These are phyloP conservation scores for Gentiana dahurica DNA, from an alignment of 257 asterid genomes.

Conservation along the genomic window DNA sequence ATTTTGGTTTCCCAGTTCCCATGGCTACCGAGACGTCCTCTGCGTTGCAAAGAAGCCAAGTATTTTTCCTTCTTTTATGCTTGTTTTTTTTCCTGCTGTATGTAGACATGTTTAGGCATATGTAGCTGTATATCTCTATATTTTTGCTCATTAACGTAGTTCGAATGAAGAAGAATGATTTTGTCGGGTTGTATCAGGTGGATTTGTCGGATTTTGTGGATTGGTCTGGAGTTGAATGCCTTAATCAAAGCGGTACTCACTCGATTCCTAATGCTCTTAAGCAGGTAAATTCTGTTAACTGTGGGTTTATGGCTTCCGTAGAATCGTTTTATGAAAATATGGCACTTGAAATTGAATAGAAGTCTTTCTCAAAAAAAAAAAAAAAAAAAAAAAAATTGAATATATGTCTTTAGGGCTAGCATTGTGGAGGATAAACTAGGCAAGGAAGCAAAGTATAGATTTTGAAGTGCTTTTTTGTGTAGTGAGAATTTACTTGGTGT, in stretches of 20 bases:
- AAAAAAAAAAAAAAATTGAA: not conserved
- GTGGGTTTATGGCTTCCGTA: too few species aligned
- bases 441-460: too few species aligned
- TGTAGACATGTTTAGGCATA: not conserved
- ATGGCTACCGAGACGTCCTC: conserved; percentile 73
- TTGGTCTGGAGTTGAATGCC: conserved; percentile 83
- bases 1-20: conserved; percentile 3
- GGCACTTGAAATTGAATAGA: too few species aligned
- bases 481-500: too few species aligned
- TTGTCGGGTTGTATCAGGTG: conserved; percentile 24
- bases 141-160: not conserved
- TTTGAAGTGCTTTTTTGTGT: too few species aligned
- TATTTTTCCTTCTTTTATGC: conserved; percentile 6
- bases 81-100: not conserved
- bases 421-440: too few species aligned
- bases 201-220: conserved; percentile 69
- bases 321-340: too few species aligned
- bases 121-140: not conserved
- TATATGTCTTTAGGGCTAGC: too few species aligned
- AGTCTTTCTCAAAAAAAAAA: too few species aligned
- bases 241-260: conserved; percentile 48
- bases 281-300: conserved; percentile 26
- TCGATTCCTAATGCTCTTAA: conserved; percentile 65
- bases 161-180: not conserved
- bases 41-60: conserved; percentile 45